Percentiles rank a stretch among this genome's conserved stretches.
phyloP scores from a whole-genome alignment of 768 basidiomycete genomes.

The Lactarius hengduanensis region DNA sequence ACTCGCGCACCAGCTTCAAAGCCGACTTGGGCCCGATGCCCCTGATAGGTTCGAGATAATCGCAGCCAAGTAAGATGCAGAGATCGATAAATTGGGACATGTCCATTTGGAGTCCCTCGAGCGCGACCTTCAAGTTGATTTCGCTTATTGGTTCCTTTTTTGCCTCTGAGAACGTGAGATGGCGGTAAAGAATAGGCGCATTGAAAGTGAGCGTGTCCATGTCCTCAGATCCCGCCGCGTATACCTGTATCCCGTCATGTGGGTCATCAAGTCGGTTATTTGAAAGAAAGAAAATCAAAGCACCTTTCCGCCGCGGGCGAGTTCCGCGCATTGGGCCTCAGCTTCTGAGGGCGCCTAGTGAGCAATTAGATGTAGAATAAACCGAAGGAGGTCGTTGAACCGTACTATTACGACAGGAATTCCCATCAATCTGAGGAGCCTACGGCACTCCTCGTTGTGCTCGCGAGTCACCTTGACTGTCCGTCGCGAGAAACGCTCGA shows the following conservation, averaged over 20 bases:
- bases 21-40: conserved; percentile 96
- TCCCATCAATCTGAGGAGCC: conserved; percentile 88
- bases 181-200: conserved; percentile 87
- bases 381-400: conserved; percentile 19
- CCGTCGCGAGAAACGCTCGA: conserved; percentile 85
- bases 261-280: background rate
- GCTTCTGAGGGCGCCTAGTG: conserved; percentile 94
- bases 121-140: conserved; percentile 75
- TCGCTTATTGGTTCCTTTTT: conserved; percentile 96
- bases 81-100: conserved; percentile 98
- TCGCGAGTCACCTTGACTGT: conserved; percentile 94
- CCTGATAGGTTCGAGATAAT: conserved; percentile 98
- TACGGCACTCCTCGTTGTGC: conserved; percentile 94
- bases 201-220: conserved; percentile 99
- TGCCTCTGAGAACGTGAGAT: conserved; percentile 97
- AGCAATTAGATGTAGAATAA: conserved; percentile 3
- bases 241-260: conserved; percentile 58
- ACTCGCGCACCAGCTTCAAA: conserved; percentile 85
- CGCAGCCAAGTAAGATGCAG: conserved; percentile 94
- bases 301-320: conserved; percentile 94
- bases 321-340: conserved; percentile 97
- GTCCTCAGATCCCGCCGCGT: conserved; percentile 97
- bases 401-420: conserved; percentile 91
- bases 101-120: conserved; percentile 87
- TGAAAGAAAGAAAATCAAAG: background rate